Conservation (phyloP, 352 stramenopile genomes). For the Poterioochromonas sp. region DNA sequence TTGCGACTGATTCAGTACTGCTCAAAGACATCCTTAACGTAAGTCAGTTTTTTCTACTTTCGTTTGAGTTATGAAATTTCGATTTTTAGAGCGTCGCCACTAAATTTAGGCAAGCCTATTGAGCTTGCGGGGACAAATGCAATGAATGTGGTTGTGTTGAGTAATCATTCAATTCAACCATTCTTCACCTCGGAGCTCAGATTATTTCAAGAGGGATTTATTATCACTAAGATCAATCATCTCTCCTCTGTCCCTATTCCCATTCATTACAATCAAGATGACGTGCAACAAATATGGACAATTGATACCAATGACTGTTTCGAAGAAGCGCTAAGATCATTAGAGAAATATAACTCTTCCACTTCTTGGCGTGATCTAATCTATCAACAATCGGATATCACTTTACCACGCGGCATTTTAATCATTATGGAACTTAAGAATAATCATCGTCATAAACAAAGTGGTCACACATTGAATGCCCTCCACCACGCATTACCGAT, state of each 20-base stretch:
- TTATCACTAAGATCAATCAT: neutral
- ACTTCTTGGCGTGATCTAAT: no score
- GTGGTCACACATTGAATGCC: no score
- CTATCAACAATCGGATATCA: no score
- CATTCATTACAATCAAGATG: neutral
- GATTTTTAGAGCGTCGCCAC: neutral
- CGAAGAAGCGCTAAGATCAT: neutral
- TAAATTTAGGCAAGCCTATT: no score
- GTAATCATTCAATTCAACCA: neutral
- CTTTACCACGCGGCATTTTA: no score
- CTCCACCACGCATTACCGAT: neutral
- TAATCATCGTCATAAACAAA: no score
- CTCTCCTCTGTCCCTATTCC: neutral
- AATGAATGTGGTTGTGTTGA: neutral
- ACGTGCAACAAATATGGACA: slow-evolving; percentile 23
- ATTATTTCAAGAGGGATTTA: slow-evolving; percentile 10
- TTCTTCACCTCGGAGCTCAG: neutral
- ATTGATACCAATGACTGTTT: neutral
- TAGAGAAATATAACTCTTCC: no score
- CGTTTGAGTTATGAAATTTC: neutral
- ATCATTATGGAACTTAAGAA: no score
- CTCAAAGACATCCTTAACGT: no score
- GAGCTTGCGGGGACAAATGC: neutral
- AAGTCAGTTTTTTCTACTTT: neutral
- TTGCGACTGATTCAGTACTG: neutral